These are phyloP conservation scores for Gossypium raimondii DNA, from an alignment of 345 rosid genomes.

Conservation along the genomic window DNA sequence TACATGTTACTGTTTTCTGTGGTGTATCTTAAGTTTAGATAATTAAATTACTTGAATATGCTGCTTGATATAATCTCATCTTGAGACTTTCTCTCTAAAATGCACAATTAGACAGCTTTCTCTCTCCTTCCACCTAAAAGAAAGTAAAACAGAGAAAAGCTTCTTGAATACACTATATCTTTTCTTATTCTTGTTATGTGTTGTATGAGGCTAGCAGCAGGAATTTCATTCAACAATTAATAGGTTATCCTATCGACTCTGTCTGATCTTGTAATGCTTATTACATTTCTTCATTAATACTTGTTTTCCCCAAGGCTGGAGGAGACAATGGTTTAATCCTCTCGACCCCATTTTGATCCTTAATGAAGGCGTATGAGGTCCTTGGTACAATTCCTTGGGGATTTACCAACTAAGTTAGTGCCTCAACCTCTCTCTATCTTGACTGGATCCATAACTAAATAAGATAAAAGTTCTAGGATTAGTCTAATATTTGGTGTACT, in stretches of 20 bases:
- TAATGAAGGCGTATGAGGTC: background rate
- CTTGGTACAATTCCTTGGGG: background rate
- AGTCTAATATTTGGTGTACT: background rate
- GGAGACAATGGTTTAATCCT: background rate
- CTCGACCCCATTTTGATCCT: background rate
- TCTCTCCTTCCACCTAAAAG: background rate
- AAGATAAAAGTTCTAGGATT: background rate
- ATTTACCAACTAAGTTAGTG: background rate
- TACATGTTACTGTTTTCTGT: background rate
- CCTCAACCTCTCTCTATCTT: background rate
- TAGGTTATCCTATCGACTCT: background rate
- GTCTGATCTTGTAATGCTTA: background rate
- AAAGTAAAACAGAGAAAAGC: conserved; percentile 1
- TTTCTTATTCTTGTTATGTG: background rate
- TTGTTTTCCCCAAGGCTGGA: background rate
- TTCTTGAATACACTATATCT: background rate
- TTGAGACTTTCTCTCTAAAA: background rate
- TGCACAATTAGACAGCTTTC: background rate
- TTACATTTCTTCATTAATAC: background rate
- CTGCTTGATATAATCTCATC: background rate
- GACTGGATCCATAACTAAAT: background rate
- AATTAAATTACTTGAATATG: background rate
- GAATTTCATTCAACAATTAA: background rate
- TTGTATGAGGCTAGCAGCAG: background rate
- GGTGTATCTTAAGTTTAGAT: conserved; percentile 4